phyloP scores from a whole-genome alignment of 1,284 basidiomycete species.

The Kalmanozyma brasiliensis region DNA sequence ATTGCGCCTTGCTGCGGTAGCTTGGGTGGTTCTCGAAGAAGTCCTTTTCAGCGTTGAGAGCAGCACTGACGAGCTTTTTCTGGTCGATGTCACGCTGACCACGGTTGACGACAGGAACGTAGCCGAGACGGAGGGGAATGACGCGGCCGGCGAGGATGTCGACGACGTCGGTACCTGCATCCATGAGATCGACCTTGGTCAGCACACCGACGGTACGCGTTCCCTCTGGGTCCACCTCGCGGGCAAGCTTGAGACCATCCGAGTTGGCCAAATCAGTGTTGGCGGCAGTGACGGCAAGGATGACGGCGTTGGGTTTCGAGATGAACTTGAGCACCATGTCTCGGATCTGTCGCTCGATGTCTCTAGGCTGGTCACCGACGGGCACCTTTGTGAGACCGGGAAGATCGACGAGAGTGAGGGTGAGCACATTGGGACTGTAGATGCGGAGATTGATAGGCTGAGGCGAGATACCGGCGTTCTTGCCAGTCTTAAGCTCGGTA shows the following conservation, averaged over 20 bases:
- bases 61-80: conserved; percentile 85
- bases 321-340: conserved; percentile 93
- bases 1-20: conserved; percentile 96
- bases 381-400: conserved; percentile 88
- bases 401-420: conserved; percentile 93
- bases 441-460: conserved; percentile 93
- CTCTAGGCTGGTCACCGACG: conserved; percentile 76
- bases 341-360: conserved; percentile 96
- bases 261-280: conserved; percentile 99
- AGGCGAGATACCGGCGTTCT: conserved; percentile 98
- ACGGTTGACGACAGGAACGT: conserved; percentile 96
- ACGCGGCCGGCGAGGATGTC: conserved; percentile 95
- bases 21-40: conserved; percentile 91
- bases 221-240: conserved; percentile 93
- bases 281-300: conserved; percentile 93
- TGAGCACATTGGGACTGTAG: conserved; percentile 94
- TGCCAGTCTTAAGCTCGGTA: conserved; percentile 95
- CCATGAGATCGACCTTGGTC: conserved; percentile 98
- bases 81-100: conserved; percentile 97
- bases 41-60: conserved; percentile 84
- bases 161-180: conserved; percentile 95
- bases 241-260: conserved; percentile 94
- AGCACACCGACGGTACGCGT: conserved; percentile 94
- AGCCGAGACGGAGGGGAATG: conserved; percentile 96
- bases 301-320: conserved; percentile 95